Evolutionary conservation across 495 filamentous ascomycete species (phyloP).

Genomic region (Podospora anserina): DNA sequence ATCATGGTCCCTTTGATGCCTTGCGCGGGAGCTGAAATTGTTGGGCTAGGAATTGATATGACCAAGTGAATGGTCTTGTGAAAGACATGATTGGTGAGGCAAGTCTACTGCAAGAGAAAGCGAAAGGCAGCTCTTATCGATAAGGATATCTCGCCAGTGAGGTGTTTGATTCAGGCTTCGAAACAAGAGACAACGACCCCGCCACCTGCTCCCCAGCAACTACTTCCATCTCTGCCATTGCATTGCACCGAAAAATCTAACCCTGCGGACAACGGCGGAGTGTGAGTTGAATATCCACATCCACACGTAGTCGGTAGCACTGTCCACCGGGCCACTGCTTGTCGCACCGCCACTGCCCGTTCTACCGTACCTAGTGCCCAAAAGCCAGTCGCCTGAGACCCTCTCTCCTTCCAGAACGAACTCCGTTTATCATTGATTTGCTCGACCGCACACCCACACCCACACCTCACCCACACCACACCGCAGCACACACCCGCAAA

Average conservation of each 20-base stretch:
- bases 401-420: neutral
- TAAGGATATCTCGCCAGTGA: neutral
- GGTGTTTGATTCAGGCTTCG: neutral
- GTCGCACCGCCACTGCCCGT: neutral
- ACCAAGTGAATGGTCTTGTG: neutral
- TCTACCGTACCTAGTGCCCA: neutral
- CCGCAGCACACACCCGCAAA: neutral
- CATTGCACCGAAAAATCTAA: neutral
- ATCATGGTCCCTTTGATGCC: neutral
- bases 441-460: neutral
- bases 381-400: neutral
- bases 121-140: neutral
- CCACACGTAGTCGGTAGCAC: neutral
- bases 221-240: neutral
- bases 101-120: neutral
- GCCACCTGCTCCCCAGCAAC: neutral
- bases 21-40: neutral
- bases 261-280: too few species aligned
- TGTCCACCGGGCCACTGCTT: neutral
- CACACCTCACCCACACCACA: neutral
- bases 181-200: neutral
- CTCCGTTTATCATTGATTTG: constrained; percentile 8
- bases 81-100: neutral
- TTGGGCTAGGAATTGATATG: neutral
- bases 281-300: neutral